Conservation (phyloP, 2,329 filamentous ascomycete genomes). For the Orbilia ellipsospora region DNA sequence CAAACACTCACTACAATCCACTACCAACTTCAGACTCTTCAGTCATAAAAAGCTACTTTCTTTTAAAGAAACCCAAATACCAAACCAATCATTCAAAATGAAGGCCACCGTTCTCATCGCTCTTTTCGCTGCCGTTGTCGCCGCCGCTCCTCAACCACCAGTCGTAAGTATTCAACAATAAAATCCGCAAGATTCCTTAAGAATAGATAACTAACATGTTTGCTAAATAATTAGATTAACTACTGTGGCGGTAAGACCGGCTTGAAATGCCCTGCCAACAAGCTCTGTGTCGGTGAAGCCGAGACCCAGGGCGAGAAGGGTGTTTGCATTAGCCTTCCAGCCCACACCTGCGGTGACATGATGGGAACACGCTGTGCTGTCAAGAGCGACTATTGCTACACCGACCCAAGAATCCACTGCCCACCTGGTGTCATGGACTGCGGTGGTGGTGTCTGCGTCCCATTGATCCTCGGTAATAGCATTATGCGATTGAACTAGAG, state of each 20-base stretch:
- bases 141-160: slow-evolving; percentile 23
- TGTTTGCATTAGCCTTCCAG: slow-evolving; percentile 9
- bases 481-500: slow-evolving; percentile 23
- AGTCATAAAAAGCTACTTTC: slow-evolving; percentile 1
- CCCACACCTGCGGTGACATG: slow-evolving; percentile 29
- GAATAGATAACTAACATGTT: no score
- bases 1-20: neutral
- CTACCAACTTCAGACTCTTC: neutral
- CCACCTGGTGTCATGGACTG: slow-evolving; percentile 32
- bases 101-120: slow-evolving; percentile 35
- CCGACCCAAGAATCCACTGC: slow-evolving; percentile 44
- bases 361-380: slow-evolving; percentile 12
- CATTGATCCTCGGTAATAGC: slow-evolving; percentile 2
- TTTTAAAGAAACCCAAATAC: neutral
- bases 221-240: neutral
- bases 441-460: slow-evolving; percentile 42
- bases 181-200: neutral
- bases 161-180: neutral
- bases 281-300: slow-evolving; percentile 38
- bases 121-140: slow-evolving; percentile 30
- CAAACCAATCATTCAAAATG: slow-evolving; percentile 27
- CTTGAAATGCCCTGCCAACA: neutral
- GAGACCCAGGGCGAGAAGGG: slow-evolving; percentile 28
- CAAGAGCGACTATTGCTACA: slow-evolving; percentile 26
- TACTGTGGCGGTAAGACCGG: slow-evolving; percentile 21